Conservation (phyloP, 176 grass and related monocot genomes). For the Triticum turgidum region DNA sequence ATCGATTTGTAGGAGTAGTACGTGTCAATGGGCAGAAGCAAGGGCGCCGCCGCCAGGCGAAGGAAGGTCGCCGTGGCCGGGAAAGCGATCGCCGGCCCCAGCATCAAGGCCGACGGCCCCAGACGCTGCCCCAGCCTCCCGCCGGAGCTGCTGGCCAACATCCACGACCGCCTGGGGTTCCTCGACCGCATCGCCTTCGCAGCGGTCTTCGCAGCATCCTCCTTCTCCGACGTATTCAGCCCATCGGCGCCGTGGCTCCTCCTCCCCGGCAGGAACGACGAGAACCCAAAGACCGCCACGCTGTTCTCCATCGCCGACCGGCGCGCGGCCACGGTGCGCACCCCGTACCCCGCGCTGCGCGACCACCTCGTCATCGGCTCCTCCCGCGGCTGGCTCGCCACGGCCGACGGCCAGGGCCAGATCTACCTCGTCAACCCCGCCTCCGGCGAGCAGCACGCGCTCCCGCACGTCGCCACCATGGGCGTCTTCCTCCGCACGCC, state of each 20-base stretch:
- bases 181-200: constrained; percentile 6
- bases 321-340: no score
- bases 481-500: neutral
- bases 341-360: neutral
- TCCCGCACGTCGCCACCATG: constrained; percentile 5
- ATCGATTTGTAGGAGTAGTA: no score
- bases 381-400: constrained; percentile 4
- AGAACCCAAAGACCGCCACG: neutral
- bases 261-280: neutral
- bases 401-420: neutral
- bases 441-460: neutral
- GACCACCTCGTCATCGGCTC: neutral
- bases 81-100: no score
- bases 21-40: neutral
- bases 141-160: neutral
- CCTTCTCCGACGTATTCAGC: no score
- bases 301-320: constrained; percentile 1
- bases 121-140: neutral
- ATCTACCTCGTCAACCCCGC: neutral
- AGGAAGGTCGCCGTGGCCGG: neutral
- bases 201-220: neutral
- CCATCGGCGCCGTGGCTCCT: neutral
- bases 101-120: no score
- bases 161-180: constrained; percentile 10
- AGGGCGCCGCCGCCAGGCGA: neutral